These are phyloP conservation scores for Aspergillus arachidicola DNA, from an alignment of 2,329 filamentous ascomycete genomes.

Conservation along the genomic window DNA sequence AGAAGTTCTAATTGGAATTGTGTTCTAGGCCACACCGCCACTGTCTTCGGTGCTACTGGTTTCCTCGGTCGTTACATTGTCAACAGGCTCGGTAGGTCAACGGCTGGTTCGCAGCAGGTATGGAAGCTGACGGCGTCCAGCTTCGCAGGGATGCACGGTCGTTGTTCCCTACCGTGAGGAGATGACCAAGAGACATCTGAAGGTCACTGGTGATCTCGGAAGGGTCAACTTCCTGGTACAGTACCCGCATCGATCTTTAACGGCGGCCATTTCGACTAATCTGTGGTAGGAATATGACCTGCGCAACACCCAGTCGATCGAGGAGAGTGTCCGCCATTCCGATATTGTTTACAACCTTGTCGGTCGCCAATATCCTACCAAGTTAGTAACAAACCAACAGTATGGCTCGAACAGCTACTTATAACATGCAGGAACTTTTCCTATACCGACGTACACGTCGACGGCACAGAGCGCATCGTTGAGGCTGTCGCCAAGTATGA, in stretches of 20 bases:
- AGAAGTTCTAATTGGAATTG: constrained; percentile 29
- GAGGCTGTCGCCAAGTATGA: constrained; percentile 98
- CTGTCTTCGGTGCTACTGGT: constrained; percentile 96
- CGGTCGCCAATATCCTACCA: constrained; percentile 93
- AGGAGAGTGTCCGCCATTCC: constrained; percentile 94
- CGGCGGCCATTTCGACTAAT: constrained; percentile 19
- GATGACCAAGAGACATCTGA: constrained; percentile 96
- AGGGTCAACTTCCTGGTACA: constrained; percentile 80
- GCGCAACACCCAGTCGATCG: constrained; percentile 90
- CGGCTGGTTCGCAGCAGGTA: constrained; percentile 26
- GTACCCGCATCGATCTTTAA: background rate
- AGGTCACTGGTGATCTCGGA: constrained; percentile 92
- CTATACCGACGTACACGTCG: constrained; percentile 88
- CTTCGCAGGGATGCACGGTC: constrained; percentile 90
- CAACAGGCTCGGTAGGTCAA: constrained; percentile 75
- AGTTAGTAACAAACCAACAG: constrained; percentile 58
- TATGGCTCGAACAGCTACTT: constrained; percentile 26
- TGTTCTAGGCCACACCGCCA: constrained; percentile 81
- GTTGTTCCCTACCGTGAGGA: constrained; percentile 94
- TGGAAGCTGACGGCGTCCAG: constrained; percentile 52
- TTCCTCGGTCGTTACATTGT: constrained; percentile 97
- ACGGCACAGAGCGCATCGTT: constrained; percentile 87
- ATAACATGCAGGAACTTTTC: constrained; percentile 79
- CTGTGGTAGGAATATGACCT: constrained; percentile 83
- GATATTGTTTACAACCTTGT: constrained; percentile 97